Evolutionary conservation across 1,284 basidiomycete genomes (phyloP), one percentile per base, ranked within the genome.

Genomic region (Butyriboletus pseudospeciosus): DNA sequence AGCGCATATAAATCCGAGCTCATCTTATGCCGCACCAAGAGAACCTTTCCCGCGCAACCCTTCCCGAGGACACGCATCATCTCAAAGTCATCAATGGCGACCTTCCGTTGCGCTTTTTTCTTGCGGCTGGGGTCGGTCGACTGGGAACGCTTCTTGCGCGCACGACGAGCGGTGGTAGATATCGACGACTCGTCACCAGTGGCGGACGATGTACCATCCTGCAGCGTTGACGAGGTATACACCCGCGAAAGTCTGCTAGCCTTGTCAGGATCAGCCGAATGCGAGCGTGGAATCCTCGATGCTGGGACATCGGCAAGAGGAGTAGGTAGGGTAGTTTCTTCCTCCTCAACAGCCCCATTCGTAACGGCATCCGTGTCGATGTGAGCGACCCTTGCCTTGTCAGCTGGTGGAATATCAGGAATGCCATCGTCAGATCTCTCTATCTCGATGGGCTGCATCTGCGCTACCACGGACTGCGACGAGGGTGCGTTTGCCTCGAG

Each of bases 11-110:
- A 74, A 53, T 85, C 81, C 41, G 80, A 64, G 20, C 84, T 83
- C 14, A 76, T 74, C 70, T 87, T 88, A 69, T 94, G 85, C 64
- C 84, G 81, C 51, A 95, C 93, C 51, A 96, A 81, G 44, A 96
- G 74, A 13, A 95, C 93, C 72, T 96, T 95, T 48, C 94, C 95
- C 3, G 95, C 94, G 66, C 94, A 98, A 2, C 95, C 96, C 74
- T 95, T 97, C 16, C 95, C 95, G 8, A 98, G 77, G 20, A 98
- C 95, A 26, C 93, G 82, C 79, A 97, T 88, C 81, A 98, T 92
- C 74, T 98, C 92, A 71, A 98, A 98, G 73, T 98, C 94, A 63
- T 93, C 83, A 57, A 98, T 80, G 44, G 77, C 75, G 34, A 90
- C 87, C 70, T 90, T 90, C 54, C 83, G 79, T 53, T 81, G 77